These are phyloP conservation scores for Cryptococcus depauperatus DNA, from an alignment of 1,284 basidiomycete species.

Conservation along the genomic window DNA sequence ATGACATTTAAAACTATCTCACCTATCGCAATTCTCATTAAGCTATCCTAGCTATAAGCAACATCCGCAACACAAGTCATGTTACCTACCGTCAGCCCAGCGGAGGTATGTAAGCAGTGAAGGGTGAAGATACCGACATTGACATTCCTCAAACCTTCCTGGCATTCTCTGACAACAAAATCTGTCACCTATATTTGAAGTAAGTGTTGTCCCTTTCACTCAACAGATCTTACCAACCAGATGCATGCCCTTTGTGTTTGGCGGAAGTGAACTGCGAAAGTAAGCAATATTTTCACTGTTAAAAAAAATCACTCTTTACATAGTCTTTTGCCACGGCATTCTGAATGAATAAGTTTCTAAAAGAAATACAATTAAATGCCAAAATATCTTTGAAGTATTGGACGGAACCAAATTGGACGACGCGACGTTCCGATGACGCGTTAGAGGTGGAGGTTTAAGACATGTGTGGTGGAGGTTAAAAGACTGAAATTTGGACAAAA, in stretches of 20 bases:
- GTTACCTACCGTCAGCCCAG: constrained; percentile 80
- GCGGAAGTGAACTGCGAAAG: constrained; percentile 33
- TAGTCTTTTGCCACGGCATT: constrained; percentile 91
- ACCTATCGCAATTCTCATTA: constrained; percentile 43
- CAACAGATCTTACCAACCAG: constrained; percentile 52
- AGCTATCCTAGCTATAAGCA: constrained; percentile 18
- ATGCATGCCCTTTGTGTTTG: constrained; percentile 55
- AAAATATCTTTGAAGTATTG: background rate
- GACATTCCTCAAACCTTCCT: constrained; percentile 62
- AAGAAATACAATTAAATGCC: too few species aligned
- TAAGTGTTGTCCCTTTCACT: too few species aligned
- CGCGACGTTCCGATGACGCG: background rate
- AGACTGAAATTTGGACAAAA: too few species aligned
- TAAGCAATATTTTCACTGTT: constrained; percentile 21
- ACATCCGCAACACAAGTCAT: constrained; percentile 44
- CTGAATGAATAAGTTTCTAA: background rate
- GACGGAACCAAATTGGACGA: background rate
- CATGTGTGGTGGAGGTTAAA: background rate
- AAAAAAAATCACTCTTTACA: constrained; percentile 46
- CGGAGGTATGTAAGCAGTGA: constrained; percentile 78
- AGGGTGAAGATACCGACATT: constrained; percentile 52
- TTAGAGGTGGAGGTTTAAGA: background rate
- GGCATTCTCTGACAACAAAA: constrained; percentile 63
- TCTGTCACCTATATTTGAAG: constrained; percentile 48
- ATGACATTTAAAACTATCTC: constrained; percentile 1